A percentile compares a stretch with the other conserved stretches of the same genome.
Conservation (phyloP, 495 filamentous ascomycete genomes). For the Talaromyces nanjingensis region DNA sequence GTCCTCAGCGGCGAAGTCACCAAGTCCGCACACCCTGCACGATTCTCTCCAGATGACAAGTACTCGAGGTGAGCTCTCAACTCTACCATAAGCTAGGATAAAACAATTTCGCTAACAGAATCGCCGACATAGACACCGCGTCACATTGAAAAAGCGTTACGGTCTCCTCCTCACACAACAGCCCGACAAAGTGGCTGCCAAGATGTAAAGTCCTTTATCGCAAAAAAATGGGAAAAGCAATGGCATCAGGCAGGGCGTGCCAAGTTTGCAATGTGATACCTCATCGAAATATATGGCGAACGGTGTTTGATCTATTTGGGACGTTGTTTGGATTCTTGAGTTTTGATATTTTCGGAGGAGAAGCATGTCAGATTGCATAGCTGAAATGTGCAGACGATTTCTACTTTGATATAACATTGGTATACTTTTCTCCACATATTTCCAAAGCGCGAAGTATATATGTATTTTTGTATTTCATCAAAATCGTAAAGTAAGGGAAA, state of each 20-base stretch:
- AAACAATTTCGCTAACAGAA: neutral
- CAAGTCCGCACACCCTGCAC: conserved; percentile 90
- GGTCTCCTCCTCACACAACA: conserved; percentile 80
- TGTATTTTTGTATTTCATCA: neutral
- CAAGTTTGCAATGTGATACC: conserved; percentile 8
- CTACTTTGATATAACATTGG: neutral
- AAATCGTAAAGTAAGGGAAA: neutral
- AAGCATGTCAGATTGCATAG: neutral
- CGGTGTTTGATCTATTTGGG: conserved; percentile 25
- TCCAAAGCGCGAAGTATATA: neutral
- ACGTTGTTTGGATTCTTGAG: neutral
- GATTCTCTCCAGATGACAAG: conserved; percentile 97
- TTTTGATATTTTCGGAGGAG: neutral
- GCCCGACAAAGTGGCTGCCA: conserved; percentile 26
- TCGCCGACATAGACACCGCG: conserved; percentile 58
- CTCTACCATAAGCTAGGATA: neutral
- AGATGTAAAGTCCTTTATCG: conserved; percentile 19
- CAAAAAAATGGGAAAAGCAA: conserved; percentile 12
- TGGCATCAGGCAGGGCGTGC: no score
- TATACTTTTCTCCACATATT: neutral
- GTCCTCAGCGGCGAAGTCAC: conserved; percentile 72
- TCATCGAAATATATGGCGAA: conserved; percentile 33
- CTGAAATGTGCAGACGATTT: neutral
- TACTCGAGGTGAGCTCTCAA: conserved; percentile 63
- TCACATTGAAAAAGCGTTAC: conserved; percentile 89